Evolutionary conservation across 805 yeast genomes (phyloP).

Genomic region (Myxozyma mucilagina): DNA sequence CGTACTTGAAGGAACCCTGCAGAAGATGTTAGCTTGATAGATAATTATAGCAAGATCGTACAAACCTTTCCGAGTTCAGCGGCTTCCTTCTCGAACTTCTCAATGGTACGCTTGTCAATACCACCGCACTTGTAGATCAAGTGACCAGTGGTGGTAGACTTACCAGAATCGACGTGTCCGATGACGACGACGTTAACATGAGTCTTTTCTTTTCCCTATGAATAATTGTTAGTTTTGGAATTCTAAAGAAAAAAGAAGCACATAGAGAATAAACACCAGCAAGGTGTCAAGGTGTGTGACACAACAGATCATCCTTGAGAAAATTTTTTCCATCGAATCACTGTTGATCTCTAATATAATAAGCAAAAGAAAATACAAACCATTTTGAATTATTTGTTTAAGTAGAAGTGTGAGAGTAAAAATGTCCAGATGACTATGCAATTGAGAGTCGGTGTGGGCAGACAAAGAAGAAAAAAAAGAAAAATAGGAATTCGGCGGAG

Average conservation of each 20-base stretch:
- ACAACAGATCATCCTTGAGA: not conserved
- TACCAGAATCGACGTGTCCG: slow-evolving; percentile 99
- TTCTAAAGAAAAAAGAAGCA: too few relatives aligned
- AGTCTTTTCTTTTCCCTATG: slow-evolving; percentile 48
- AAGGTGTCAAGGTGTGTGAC: not conserved
- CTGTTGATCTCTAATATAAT: not conserved
- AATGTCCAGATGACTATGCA: slow-evolving; percentile 45
- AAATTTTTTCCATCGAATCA: not conserved
- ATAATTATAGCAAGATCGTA: not conserved
- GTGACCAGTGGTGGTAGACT: slow-evolving; percentile 99
- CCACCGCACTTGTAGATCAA: slow-evolving; percentile 99
- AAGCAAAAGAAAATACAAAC: slow-evolving; percentile 30
- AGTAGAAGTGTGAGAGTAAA: not conserved
- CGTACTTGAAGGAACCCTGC: slow-evolving; percentile 96
- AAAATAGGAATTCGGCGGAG: slow-evolving; percentile 26
- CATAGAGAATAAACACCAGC: not conserved
- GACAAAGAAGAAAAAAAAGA: slow-evolving; percentile 40
- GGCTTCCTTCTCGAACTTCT: slow-evolving; percentile 96
- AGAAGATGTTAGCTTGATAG: not conserved
- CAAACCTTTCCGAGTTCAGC: slow-evolving; percentile 73
- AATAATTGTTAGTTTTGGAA: not conserved
- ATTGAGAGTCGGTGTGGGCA: slow-evolving; percentile 46
- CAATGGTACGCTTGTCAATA: slow-evolving; percentile 94
- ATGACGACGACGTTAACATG: slow-evolving; percentile 99
- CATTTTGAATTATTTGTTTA: slow-evolving; percentile 33